phyloP scores from a whole-genome alignment of 345 rosid genomes.

The Triadica sebifera region DNA sequence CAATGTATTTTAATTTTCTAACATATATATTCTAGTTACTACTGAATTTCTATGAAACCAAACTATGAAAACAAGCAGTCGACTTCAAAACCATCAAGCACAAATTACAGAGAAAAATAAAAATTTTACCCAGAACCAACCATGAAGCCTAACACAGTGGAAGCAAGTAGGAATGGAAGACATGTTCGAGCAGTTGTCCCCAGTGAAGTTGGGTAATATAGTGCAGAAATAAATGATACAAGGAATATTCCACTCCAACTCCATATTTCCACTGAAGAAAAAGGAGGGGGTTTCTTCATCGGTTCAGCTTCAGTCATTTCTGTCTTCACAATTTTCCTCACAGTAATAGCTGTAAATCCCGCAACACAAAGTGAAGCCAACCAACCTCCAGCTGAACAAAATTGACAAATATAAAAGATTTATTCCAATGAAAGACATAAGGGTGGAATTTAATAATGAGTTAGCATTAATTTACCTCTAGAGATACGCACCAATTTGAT shows the following conservation, averaged over 20 bases:
- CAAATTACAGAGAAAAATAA: constrained; percentile 8
- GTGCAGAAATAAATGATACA: constrained; percentile 60
- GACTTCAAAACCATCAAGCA: background rate
- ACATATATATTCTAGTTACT: background rate
- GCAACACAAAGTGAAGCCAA: constrained; percentile 91
- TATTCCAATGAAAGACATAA: background rate
- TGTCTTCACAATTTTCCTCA: constrained; percentile 78
- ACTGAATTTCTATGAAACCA: background rate
- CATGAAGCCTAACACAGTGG: constrained; percentile 88
- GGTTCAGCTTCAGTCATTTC: constrained; percentile 93
- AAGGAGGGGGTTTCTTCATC: constrained; percentile 82
- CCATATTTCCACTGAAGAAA: constrained; percentile 67
- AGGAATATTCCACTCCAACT: constrained; percentile 75
- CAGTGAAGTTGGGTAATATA: constrained; percentile 60
- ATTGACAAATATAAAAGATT: background rate
- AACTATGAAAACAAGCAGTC: background rate
- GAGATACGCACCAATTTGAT: background rate
- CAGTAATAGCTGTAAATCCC: constrained; percentile 77
- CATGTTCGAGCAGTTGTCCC: constrained; percentile 80
- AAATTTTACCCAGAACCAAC: constrained; percentile 69
- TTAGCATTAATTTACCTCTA: background rate
- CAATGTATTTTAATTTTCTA: background rate
- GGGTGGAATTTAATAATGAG: background rate
- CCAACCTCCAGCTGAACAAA: constrained; percentile 82
- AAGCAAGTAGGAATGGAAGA: constrained; percentile 88